Percentiles rank a stretch among this genome's conserved stretches.
Conservation (phyloP, 129 eudicot species). For the sunflower (Helianthus annuus) region HanXRQr2.0-SUNRISE NC_035435.2:76383940-76384439, state of each 20-base stretch:
- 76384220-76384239: not conserved
- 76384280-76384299: conserved; percentile 29
- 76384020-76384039: conserved; percentile 7
- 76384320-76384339: conserved; percentile 42
- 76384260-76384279: conserved; percentile 45
- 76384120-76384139: conserved; percentile 44
- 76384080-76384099: conserved; percentile 15
- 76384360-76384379: conserved; percentile 52
- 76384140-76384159: conserved; percentile 52
- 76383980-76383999: not conserved
- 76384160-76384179: conserved; percentile 37
- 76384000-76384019: conserved; percentile 13
- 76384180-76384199: conserved; percentile 31
- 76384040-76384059: not conserved
- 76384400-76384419: not conserved
- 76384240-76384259: not conserved
- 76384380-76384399: conserved; percentile 49
- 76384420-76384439: too few species aligned
- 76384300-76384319: conserved; percentile 39
- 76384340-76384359: conserved; percentile 42
- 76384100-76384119: conserved; percentile 31
- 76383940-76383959: conserved; percentile 10
- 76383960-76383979: not conserved
- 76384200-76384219: not conserved
- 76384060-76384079: not conserved